Conservation (phyloP, 1,284 basidiomycete genomes). For the Boletus mariae region DNA sequence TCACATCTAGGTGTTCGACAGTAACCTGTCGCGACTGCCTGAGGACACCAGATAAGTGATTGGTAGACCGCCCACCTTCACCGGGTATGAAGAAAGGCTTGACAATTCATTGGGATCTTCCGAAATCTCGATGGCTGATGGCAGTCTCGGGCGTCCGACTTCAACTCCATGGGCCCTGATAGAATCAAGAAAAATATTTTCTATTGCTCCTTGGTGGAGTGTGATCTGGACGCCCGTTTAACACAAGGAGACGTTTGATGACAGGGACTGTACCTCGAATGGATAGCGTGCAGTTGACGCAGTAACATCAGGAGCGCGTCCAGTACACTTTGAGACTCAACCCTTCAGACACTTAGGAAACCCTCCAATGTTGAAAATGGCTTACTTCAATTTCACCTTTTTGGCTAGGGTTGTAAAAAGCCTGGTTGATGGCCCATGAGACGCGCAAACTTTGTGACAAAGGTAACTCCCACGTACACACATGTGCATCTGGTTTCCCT, state of each 20-base stretch:
- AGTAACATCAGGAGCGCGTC: conserved; percentile 54
- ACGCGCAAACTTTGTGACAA: background rate
- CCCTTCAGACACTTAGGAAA: conserved; percentile 1
- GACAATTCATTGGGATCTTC: conserved; percentile 40
- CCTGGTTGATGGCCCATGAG: conserved; percentile 36
- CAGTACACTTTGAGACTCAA: conserved; percentile 45
- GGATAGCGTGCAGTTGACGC: conserved; percentile 60
- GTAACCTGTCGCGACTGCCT: conserved; percentile 35
- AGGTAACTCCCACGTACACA: conserved; percentile 42
- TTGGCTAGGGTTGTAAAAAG: conserved; percentile 66
- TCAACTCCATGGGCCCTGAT: conserved; percentile 49
- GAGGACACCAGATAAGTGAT: background rate
- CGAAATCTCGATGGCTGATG: conserved; percentile 51
- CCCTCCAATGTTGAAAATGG: background rate
- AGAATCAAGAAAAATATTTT: conserved; percentile 64
- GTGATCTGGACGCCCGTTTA: conserved; percentile 45
- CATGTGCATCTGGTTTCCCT: conserved; percentile 68
- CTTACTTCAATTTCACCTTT: conserved; percentile 58
- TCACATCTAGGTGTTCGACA: conserved; percentile 34
- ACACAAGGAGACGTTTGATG: background rate
- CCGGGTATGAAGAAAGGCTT: conserved; percentile 48
- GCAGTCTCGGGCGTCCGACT: conserved; percentile 58
- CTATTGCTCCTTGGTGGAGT: conserved; percentile 74
- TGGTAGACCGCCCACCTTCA: conserved; percentile 43
- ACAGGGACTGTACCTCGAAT: conserved; percentile 47